These are phyloP conservation scores for Starmerella tilneyi DNA, from an alignment of 805 yeast species.

Conservation along the genomic window DNA sequence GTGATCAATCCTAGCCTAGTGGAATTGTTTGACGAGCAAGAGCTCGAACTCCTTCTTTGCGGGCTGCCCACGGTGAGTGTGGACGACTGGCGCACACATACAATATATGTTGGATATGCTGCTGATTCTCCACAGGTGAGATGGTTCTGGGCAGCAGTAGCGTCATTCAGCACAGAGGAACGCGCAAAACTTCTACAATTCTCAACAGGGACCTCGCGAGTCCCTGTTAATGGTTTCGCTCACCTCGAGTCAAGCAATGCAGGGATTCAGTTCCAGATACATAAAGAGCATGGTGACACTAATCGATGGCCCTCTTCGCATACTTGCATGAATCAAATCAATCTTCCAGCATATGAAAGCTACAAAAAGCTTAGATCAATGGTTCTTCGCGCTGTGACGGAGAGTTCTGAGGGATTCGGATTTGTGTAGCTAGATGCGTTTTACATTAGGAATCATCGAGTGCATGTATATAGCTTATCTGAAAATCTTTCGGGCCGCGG, in stretches of 20 bases:
- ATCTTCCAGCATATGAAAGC: slow-evolving; percentile 82
- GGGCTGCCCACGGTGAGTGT: slow-evolving; percentile 96
- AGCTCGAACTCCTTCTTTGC: slow-evolving; percentile 78
- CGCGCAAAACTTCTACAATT: slow-evolving; percentile 88
- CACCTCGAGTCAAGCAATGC: slow-evolving; percentile 84
- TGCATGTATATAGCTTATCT: too few relatives aligned
- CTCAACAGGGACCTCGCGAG: slow-evolving; percentile 95
- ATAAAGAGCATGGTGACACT: slow-evolving; percentile 73
- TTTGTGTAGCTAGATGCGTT: too few relatives aligned
- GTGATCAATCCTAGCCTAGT: slow-evolving; percentile 75
- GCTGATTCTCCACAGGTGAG: slow-evolving; percentile 76
- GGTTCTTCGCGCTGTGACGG: slow-evolving; percentile 73
- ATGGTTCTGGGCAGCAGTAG: slow-evolving; percentile 97
- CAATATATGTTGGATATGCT: slow-evolving; percentile 68
- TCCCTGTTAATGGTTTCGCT: slow-evolving; percentile 87
- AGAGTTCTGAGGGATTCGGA: slow-evolving; percentile 95
- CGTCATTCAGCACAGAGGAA: slow-evolving; percentile 87
- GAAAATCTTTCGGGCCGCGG: background rate
- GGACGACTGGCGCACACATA: slow-evolving; percentile 87
- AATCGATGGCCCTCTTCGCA: slow-evolving; percentile 91
- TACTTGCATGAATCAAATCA: slow-evolving; percentile 93
- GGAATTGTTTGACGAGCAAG: slow-evolving; percentile 88
- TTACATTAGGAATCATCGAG: too few relatives aligned
- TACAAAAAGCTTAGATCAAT: slow-evolving; percentile 79
- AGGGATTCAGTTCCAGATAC: slow-evolving; percentile 74